Evolutionary conservation across 108 stramenopile species (phyloP).

Genomic region (Phaeodactylum tricornutum): DNA sequence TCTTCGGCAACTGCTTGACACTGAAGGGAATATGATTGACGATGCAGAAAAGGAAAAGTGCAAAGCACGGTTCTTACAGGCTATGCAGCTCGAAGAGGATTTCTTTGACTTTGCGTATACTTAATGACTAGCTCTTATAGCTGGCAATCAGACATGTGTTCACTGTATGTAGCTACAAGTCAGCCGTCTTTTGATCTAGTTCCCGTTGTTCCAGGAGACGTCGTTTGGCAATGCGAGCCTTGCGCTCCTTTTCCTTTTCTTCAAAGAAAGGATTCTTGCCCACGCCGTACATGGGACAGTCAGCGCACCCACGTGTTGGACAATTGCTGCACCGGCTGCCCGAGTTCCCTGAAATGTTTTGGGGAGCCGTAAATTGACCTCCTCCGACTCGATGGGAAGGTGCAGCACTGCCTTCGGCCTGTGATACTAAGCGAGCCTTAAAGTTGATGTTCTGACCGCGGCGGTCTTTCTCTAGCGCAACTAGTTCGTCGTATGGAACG

Average conservation of each 20-base stretch:
- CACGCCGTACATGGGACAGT: slow-evolving; percentile 89
- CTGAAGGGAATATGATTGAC: slow-evolving; percentile 24
- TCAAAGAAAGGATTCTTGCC: slow-evolving; percentile 83
- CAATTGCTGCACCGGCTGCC: slow-evolving; percentile 30
- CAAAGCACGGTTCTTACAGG: slow-evolving; percentile 32
- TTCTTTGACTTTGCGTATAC: slow-evolving; percentile 62
- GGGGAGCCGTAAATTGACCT: slow-evolving; percentile 51
- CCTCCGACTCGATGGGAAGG: slow-evolving; percentile 38
- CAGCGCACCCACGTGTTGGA: slow-evolving; percentile 41
- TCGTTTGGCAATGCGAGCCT: slow-evolving; percentile 35
- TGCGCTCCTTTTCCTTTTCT: slow-evolving; percentile 50
- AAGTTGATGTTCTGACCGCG: slow-evolving; percentile 80
- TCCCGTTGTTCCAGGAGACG: slow-evolving; percentile 68
- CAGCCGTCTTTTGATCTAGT: slow-evolving; percentile 84
- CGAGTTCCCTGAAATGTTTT: slow-evolving; percentile 65
- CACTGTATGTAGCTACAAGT: slow-evolving; percentile 75
- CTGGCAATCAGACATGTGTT: no score
- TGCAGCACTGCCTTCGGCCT: slow-evolving; percentile 21
- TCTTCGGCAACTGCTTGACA: slow-evolving; percentile 42
- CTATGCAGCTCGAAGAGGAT: slow-evolving; percentile 52
- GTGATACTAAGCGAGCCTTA: slow-evolving; percentile 39
- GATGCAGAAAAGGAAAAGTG: slow-evolving; percentile 20
- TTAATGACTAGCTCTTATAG: no score
- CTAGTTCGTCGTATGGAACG: slow-evolving; percentile 79
- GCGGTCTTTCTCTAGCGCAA: slow-evolving; percentile 67